Conservation (phyloP, 2,329 filamentous ascomycete genomes). For the Pseudogymnoascus sp. region DNA sequence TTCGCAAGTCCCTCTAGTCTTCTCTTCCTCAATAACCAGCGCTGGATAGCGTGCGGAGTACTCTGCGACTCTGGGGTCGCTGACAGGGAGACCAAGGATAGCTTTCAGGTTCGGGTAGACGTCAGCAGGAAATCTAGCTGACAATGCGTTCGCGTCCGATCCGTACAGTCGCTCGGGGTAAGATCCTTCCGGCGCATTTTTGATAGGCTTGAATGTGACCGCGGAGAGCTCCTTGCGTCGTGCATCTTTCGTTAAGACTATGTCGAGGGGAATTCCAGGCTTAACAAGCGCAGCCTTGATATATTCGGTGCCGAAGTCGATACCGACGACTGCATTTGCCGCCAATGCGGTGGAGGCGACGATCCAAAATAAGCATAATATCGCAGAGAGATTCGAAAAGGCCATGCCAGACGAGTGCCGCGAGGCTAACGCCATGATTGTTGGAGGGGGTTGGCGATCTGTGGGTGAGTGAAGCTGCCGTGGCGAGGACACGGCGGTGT, state of each 20-base stretch:
- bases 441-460: conserved; percentile 1
- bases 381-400: conserved; percentile 18
- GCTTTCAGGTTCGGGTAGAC: conserved; percentile 92
- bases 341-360: conserved; percentile 29
- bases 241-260: conserved; percentile 95
- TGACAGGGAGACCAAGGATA: conserved; percentile 66
- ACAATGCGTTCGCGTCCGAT: conserved; percentile 79
- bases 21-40: conserved; percentile 55
- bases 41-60: conserved; percentile 74
- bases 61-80: conserved; percentile 53
- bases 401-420: conserved; percentile 9
- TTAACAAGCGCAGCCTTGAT: conserved; percentile 95
- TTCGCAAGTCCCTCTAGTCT: conserved; percentile 60
- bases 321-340: conserved; percentile 68
- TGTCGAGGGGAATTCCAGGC: conserved; percentile 92
- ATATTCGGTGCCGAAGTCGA: conserved; percentile 93
- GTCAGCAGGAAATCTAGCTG: conserved; percentile 81
- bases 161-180: conserved; percentile 91
- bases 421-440: conserved; percentile 7
- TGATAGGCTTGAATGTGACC: conserved; percentile 86
- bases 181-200: conserved; percentile 50
- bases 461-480: conserved; percentile 6
- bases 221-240: conserved; percentile 90
- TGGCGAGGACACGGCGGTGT: conserved; percentile 1
- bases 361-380: conserved; percentile 27